phyloP scores from a whole-genome alignment of 129 eudicot species.

The Silybum marianum region DNA sequence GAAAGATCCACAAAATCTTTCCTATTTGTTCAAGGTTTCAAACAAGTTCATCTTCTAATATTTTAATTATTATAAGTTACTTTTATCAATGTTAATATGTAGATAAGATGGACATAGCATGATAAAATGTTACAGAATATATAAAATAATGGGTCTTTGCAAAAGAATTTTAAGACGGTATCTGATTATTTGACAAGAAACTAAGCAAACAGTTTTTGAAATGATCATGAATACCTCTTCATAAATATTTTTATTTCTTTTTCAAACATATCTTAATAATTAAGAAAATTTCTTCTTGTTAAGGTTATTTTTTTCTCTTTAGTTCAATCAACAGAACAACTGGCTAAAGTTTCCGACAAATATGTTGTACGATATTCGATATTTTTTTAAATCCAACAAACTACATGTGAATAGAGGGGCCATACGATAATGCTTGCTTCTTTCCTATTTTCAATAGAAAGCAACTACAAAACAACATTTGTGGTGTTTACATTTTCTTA shows the following conservation, averaged over 20 bases:
- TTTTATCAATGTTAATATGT: background rate
- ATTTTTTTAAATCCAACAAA: background rate
- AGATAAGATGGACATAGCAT: background rate
- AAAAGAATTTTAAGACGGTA: background rate
- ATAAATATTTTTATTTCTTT: too few relatives aligned
- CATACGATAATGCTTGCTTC: background rate
- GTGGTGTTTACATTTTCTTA: background rate
- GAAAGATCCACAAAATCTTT: background rate
- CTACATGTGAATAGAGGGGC: background rate
- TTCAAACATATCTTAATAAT: background rate
- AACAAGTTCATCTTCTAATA: background rate
- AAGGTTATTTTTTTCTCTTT: background rate
- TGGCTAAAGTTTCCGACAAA: background rate
- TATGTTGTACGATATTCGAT: background rate
- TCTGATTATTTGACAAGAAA: background rate
- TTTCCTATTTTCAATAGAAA: background rate
- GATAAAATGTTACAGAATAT: too few relatives aligned
- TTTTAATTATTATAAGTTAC: background rate
- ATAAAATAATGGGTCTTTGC: background rate
- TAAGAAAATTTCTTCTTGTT: background rate
- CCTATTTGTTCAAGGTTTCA: background rate
- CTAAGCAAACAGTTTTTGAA: background rate
- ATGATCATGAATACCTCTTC: background rate
- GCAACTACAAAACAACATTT: background rate
- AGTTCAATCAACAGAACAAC: background rate